Percentiles rank a stretch among this genome's conserved stretches.
These are phyloP conservation scores for Aspergillus puulaauensis DNA, from an alignment of 2,329 filamentous ascomycete genomes.

Conservation along the genomic window DNA sequence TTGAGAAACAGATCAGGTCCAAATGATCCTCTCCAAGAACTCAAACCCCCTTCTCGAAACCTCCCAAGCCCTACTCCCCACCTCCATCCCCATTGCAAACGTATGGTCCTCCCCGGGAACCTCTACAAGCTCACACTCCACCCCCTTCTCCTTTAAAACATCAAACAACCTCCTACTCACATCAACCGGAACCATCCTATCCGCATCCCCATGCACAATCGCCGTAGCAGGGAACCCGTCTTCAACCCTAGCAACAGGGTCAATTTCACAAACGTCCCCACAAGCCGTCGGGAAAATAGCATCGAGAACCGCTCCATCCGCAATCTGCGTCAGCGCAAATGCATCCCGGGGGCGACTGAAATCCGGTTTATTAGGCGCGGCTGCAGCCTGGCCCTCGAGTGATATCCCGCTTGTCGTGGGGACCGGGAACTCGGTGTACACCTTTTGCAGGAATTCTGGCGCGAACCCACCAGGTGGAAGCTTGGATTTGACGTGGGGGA, in stretches of 20 bases:
- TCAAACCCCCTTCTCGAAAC: slow-evolving; percentile 44
- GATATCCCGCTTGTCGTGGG: slow-evolving; percentile 42
- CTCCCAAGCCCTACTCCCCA: slow-evolving; percentile 35
- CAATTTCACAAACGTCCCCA: slow-evolving; percentile 25
- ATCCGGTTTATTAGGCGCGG: slow-evolving; percentile 28
- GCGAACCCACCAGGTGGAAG: slow-evolving; percentile 23
- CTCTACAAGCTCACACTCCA: slow-evolving; percentile 38
- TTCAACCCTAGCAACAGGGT: slow-evolving; percentile 36
- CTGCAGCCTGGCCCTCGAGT: slow-evolving; percentile 38
- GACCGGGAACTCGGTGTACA: slow-evolving; percentile 39
- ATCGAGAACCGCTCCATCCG: slow-evolving; percentile 39
- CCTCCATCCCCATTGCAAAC: slow-evolving; percentile 44
- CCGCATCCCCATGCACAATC: slow-evolving; percentile 43
- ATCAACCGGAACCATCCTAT: slow-evolving; percentile 40
- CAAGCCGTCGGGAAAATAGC: slow-evolving; percentile 26
- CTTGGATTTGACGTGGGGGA: slow-evolving; percentile 31
- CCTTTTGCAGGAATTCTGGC: slow-evolving; percentile 31
- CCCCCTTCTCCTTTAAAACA: slow-evolving; percentile 27
- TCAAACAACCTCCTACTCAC: slow-evolving; percentile 34
- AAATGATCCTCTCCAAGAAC: slow-evolving; percentile 36
- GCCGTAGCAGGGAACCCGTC: slow-evolving; percentile 39
- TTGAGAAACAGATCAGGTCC: no score
- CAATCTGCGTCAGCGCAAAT: slow-evolving; percentile 45
- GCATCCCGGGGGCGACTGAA: slow-evolving; percentile 40
- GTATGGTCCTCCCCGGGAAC: slow-evolving; percentile 46